A percentile compares a stretch with the other conserved stretches of the same genome.
Evolutionary conservation across 805 yeast species (phyloP).

Genomic region (Blastobotrys muscicola): DNA sequence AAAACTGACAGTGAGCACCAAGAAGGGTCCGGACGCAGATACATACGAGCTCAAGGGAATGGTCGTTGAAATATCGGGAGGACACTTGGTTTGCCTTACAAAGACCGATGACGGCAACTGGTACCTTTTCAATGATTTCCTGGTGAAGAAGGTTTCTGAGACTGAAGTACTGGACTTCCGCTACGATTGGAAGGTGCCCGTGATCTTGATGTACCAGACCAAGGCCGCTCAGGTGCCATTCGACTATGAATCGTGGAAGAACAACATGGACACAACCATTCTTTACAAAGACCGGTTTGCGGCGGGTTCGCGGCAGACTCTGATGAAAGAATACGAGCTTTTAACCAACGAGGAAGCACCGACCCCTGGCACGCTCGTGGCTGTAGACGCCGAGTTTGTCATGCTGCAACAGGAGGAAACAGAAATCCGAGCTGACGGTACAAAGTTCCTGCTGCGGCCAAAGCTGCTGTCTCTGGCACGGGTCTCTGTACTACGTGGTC

Average conservation of each 20-base stretch:
- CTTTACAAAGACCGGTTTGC: conserved; percentile 70
- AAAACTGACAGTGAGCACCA: conserved; percentile 5
- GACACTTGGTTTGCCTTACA: conserved; percentile 30
- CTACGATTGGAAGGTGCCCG: conserved; percentile 78
- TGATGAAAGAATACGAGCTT: conserved; percentile 55
- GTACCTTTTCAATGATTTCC: conserved; percentile 85
- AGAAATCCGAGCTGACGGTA: conserved; percentile 69
- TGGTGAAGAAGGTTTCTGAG: conserved; percentile 67
- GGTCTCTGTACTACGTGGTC: conserved; percentile 66
- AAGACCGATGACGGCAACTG: conserved; percentile 35
- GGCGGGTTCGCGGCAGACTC: conserved; percentile 49
- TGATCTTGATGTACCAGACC: conserved; percentile 55
- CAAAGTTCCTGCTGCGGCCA: conserved; percentile 62
- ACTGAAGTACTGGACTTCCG: conserved; percentile 68
- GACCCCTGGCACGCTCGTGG: conserved; percentile 62
- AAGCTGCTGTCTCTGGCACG: conserved; percentile 73
- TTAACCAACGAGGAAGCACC: conserved; percentile 66
- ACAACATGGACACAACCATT: conserved; percentile 49
- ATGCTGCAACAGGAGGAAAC: conserved; percentile 65
- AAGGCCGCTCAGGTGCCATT: conserved; percentile 24
- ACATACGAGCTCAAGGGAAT: conserved; percentile 27
- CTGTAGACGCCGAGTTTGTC: conserved; percentile 96
- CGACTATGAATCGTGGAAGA: conserved; percentile 40
- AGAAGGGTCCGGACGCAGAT: conserved; percentile 7
- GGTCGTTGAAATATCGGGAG: conserved; percentile 27